phyloP scores from a whole-genome alignment of 768 basidiomycete genomes.

The Kwoniella heveanensis region DNA sequence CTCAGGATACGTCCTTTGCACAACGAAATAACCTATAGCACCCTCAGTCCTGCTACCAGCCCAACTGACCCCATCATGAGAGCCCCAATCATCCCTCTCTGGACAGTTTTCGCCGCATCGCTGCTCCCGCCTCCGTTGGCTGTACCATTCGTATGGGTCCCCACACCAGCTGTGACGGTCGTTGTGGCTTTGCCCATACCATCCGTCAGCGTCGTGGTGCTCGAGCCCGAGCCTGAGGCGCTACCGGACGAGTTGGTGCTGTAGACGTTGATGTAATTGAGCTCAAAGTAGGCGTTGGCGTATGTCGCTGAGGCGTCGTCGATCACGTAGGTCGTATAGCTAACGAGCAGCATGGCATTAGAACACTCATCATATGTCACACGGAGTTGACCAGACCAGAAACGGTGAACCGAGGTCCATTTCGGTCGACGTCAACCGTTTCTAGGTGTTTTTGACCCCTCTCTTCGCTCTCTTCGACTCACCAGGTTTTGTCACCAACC shows the following conservation, averaged over 20 bases:
- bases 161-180: constrained; percentile 10
- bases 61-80: not conserved
- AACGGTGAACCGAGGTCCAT: too few species aligned
- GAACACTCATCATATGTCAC: too few species aligned
- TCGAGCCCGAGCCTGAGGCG: not conserved
- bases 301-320: constrained; percentile 34
- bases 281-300: constrained; percentile 63
- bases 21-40: not conserved
- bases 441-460: not conserved
- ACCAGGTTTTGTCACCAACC: constrained; percentile 60
- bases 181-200: constrained; percentile 6
- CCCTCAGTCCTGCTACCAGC: not conserved
- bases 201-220: not conserved
- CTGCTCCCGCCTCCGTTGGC: not conserved
- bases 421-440: not conserved
- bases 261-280: constrained; percentile 66
- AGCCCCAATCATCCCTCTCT: not conserved
- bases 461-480: not conserved
- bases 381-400: not conserved
- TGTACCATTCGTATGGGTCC: not conserved
- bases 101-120: not conserved
- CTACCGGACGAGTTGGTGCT: constrained; percentile 12
- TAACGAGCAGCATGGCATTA: too few species aligned
- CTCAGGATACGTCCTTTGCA: too few species aligned
- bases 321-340: constrained; percentile 72